Evolutionary conservation across 306 rosid species (phyloP), one percentile per base, ranked within the genome.

Genomic region (Prinsepia uniflora): DNA sequence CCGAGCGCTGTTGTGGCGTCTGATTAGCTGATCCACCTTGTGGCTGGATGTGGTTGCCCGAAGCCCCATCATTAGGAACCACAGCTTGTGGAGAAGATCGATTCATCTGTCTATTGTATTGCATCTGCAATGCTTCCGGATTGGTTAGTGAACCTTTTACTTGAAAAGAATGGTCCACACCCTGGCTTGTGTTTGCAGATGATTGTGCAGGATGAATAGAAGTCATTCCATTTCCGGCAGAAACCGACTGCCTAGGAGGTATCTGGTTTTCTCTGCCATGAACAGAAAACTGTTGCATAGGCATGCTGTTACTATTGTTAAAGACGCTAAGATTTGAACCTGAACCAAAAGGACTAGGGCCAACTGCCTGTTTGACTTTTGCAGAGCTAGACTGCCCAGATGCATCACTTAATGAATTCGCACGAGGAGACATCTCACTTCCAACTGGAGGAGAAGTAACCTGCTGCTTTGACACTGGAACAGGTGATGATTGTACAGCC

Each of bases 251-350:
- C 80, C 89, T 82, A 64, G 82, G 71, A 74, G 96, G 73, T 59
- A 82, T 84, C 76, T 86, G 97, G 79, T 83, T 71, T 24, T 93
- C 98, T 84, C 93, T 88, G 57, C 97, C 90, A 72, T 85, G 91
- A 79, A 77, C 75, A 78, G 81, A 74, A 78, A 88, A 88, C 81
- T 93, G 95, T 75, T 84, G 89, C 78, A 57, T 60, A 63, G 86
- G 59, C 41, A 68, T 67, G 63, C 78, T 83, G 82, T 65, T 78
- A 78, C 79, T 83, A 73, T 82, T 88, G 65, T 84, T 75, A 63
- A 82, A 77, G n/a, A 77, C 65, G 77, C 72, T 78, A 78, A 83
- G 63, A 83, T 74, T 87, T 57, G 82, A 77, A 63, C 84, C 81
- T 40, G 85, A 80, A 59, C 83, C 80, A 62, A 86, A 78, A 54